Evolutionary conservation across 2,329 filamentous ascomycete species (phyloP), one percentile per base, ranked within the genome.

Genomic region (Lecanicillium sp.): DNA sequence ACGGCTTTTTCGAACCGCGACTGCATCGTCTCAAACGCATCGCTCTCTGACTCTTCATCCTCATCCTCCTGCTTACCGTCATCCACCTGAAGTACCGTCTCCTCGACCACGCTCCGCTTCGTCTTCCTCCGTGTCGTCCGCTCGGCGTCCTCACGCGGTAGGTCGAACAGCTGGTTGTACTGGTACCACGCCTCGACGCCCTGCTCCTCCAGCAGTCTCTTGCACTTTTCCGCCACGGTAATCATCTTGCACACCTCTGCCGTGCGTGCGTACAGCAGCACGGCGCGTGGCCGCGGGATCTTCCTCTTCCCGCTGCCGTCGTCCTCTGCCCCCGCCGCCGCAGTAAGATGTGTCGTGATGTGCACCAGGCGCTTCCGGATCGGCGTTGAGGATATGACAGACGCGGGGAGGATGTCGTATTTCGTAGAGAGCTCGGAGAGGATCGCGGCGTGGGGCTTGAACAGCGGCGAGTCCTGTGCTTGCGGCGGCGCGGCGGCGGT

Each of bases 161-260:
- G 64, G 51, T 77, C 71, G 56, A 76, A 78, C 11, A 81, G 63
- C 45, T 74, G 67, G 52, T 81, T 81, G 61, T 79, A 81, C 60
- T 79, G 78, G 50, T 67, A 78, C 71, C 74, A 80, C 40, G 65
- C 55, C 51, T 66, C 68, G 19, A 14, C 8, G 3, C 69, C 70
- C 33, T 68, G 63, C 43, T 72, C 69, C 26, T 58, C 66, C 44
- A 85, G 64, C 39, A 79, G 67, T 32, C 75, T 67, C 62, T 84
- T 84, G 48, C 73, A 74, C 30, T 86, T 81, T 63, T 89, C 85
- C 37, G 74, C 73, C 38, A 88, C 75, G 4, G 78, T 83, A 56
- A 87, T 77, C 57, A 87, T 69, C 63, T 89, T 90, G 63, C 72
- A 73, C 2, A 78, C 73, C 3, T 79, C 74, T 9, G 61, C 51